Conservation (phyloP, 768 basidiomycete species). For the Lactarius hatsudake region DNA sequence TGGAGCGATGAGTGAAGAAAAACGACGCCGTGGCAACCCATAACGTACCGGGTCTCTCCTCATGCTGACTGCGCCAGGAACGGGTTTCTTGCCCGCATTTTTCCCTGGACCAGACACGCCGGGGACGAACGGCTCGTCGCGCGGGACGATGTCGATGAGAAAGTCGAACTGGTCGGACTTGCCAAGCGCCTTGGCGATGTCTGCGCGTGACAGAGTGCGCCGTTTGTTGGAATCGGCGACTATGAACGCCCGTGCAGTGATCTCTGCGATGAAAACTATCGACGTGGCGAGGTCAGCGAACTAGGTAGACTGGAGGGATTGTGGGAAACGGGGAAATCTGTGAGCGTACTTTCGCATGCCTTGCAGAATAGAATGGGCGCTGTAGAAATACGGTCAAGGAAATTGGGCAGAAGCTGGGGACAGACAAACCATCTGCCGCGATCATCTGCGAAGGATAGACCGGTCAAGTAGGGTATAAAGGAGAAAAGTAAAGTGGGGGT, state of each 20-base stretch:
- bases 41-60: slow-evolving; percentile 21
- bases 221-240: slow-evolving; percentile 95
- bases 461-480: not conserved
- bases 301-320: not conserved
- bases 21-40: not conserved
- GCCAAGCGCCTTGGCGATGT: slow-evolving; percentile 88
- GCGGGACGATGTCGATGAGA: slow-evolving; percentile 91
- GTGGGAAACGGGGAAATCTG: not conserved
- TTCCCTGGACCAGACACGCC: slow-evolving; percentile 20
- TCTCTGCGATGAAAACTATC: slow-evolving; percentile 94
- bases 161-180: slow-evolving; percentile 98
- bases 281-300: slow-evolving; percentile 3
- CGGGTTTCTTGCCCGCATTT: slow-evolving; percentile 18
- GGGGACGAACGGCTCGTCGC: slow-evolving; percentile 56
- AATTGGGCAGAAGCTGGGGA: slow-evolving; percentile 25
- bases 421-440: slow-evolving; percentile 78
- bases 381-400: slow-evolving; percentile 31
- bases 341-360: slow-evolving; percentile 92
- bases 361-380: slow-evolving; percentile 97
- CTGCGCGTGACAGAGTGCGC: slow-evolving; percentile 89
- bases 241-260: slow-evolving; percentile 93
- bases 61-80: slow-evolving; percentile 8
- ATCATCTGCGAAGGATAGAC: slow-evolving; percentile 70
- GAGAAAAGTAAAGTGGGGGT: slow-evolving; percentile 31
- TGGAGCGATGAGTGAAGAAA: not conserved